phyloP scores from a whole-genome alignment of 495 filamentous ascomycete genomes.

The Aspergillus panamensis region DNA sequence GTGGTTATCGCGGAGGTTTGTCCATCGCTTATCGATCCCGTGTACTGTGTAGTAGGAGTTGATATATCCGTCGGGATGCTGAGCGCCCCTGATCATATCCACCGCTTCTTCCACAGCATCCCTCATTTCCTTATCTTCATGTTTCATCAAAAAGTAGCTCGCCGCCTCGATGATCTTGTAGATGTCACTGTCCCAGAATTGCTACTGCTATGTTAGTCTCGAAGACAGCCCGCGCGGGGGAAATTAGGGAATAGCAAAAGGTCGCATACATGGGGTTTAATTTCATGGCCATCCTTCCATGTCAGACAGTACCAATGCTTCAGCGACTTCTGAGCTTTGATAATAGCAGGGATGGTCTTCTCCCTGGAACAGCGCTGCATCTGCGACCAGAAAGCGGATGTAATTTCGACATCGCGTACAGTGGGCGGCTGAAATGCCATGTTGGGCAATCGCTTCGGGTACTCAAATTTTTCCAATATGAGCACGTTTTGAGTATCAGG shows the following conservation, averaged over 20 bases:
- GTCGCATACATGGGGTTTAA: conserved; percentile 6
- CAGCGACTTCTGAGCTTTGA: conserved; percentile 6
- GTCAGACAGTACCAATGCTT: conserved; percentile 10
- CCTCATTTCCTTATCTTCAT: conserved; percentile 45
- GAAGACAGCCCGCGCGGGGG: neutral
- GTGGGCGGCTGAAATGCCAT: conserved; percentile 6
- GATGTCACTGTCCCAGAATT: conserved; percentile 55
- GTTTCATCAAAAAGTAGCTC: conserved; percentile 50
- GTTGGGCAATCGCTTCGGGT: neutral
- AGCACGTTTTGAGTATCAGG: neutral
- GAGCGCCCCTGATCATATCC: conserved; percentile 51
- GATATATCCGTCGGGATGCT: conserved; percentile 56
- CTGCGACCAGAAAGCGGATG: conserved; percentile 6
- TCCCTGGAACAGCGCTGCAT: conserved; percentile 10
- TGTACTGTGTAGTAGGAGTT: conserved; percentile 59
- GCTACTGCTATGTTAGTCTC: neutral
- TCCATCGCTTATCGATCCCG: conserved; percentile 49
- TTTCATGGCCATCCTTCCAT: conserved; percentile 10
- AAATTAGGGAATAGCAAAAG: neutral
- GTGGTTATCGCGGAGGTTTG: conserved; percentile 58
- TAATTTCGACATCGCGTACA: conserved; percentile 7
- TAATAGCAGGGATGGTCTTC: conserved; percentile 7
- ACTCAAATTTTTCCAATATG: neutral
- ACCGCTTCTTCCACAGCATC: conserved; percentile 52
- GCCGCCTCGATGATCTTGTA: conserved; percentile 61